phyloP scores from a whole-genome alignment of 805 yeast species.

The Gaillardinia entomophila region DNA sequence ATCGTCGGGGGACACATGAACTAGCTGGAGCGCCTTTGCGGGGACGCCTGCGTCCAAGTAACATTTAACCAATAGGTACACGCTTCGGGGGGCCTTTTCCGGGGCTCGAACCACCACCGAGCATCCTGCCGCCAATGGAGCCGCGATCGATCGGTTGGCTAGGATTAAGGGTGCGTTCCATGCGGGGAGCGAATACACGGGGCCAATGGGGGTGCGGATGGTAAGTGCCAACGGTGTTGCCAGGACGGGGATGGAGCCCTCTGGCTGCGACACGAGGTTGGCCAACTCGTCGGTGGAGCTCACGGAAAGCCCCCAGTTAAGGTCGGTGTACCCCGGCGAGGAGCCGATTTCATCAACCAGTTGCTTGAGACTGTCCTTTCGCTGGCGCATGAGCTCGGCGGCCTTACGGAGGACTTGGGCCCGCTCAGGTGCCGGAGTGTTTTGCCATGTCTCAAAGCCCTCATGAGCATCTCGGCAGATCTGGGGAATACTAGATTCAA shows the following conservation, averaged over 20 bases:
- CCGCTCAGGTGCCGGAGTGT: slow-evolving; percentile 9
- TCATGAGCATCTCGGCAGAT: slow-evolving; percentile 14
- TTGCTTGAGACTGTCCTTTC: slow-evolving; percentile 6
- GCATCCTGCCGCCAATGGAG: slow-evolving; percentile 46
- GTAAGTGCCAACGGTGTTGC: slow-evolving; percentile 19
- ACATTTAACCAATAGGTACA: slow-evolving; percentile 26
- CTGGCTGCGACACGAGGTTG: not conserved
- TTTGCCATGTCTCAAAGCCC: slow-evolving; percentile 24
- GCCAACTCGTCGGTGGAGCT: slow-evolving; percentile 21
- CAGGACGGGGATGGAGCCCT: slow-evolving; percentile 1
- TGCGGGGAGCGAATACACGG: slow-evolving; percentile 40
- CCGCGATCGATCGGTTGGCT: slow-evolving; percentile 31
- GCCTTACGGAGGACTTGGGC: slow-evolving; percentile 14
- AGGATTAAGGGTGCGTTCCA: slow-evolving; percentile 47
- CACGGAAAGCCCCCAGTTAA: slow-evolving; percentile 24
- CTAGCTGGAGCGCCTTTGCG: slow-evolving; percentile 24
- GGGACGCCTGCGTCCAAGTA: slow-evolving; percentile 38
- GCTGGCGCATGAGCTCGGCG: slow-evolving; percentile 3
- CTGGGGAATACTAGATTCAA: slow-evolving; percentile 3
- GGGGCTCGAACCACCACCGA: slow-evolving; percentile 39
- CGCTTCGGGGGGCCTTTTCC: slow-evolving; percentile 30
- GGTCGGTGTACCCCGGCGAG: slow-evolving; percentile 29
- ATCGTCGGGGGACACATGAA: slow-evolving; percentile 22
- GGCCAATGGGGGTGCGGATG: slow-evolving; percentile 37
- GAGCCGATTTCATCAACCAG: slow-evolving; percentile 28